Base-by-base conservation (phyloP, 1,139 yeast species). In the Suhomyces kunorum region DNA sequence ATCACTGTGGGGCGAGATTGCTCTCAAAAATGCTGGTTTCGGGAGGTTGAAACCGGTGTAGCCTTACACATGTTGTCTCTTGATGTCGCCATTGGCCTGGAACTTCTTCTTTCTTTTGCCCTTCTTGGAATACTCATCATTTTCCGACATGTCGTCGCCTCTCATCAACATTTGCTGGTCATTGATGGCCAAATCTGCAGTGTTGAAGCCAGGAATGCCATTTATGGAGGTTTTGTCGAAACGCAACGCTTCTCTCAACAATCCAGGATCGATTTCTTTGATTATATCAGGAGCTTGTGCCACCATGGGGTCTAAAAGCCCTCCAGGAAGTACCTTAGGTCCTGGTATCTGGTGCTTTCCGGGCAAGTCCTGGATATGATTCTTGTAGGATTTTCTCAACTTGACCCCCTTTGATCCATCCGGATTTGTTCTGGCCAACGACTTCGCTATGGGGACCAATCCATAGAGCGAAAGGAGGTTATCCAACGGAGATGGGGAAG, bases 331-430 rank as follows among this genome's bases (percentile, higher is more conserved):
- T 38, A 84, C 75, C 55, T 79, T 68, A 31, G 72, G 73, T 1
- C 68, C 71, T 12, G 87, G 83, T 32, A 83, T 79, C 35, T 70
- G 74, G 52, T 83, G 87, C 55, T 82, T 83, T 1, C 97, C 97
- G 0, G 96, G 87, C 26, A 92, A 68, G 53, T 90, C 97, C 25
- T 76, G 74, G 13, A 92, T 85, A 57, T 90, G 98, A 50, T 89
- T 89, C 61, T 90, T 92, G 66, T 90, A 92, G 0, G 96, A 87
- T 63, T 92, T 92, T 53, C 98, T 76, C 40, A 92, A 74, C 64
- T 92, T 92, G 28, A 88, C 89, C 36, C 96, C 96, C 54, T 87
- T 89, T 1, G 92, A 77, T 0, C 96, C 96, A 51, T 84, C 94
- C 2, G 88, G 83, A 51, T 87, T 89, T n/a, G 84, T 76, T 54